Evolutionary conservation across 2,329 filamentous ascomycete genomes (phyloP), one percentile per base, ranked within the genome.

Genomic region (Ceratocystiopsis brevicomis): DNA sequence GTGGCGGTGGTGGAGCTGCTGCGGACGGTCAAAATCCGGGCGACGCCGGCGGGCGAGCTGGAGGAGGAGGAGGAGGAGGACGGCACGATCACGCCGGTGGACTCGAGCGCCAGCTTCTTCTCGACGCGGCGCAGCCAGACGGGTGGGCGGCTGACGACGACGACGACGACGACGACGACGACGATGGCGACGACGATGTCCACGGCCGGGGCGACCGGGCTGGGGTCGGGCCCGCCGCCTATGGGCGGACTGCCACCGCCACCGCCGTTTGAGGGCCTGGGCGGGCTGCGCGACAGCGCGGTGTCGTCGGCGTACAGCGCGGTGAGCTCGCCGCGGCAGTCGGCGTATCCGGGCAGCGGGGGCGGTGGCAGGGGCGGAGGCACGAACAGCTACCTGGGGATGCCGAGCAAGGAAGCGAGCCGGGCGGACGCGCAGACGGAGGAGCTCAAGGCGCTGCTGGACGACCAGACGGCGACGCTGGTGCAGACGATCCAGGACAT

Each of bases 1-100:
- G 77, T 82, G 5, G 78, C 87, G 2, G 71, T 96, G 19, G 78
- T 98, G 17, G 87, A 95, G 53, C 69, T 96, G 14, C 68, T 95
- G 43, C 80, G 83, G 40, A 65, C 73, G 6, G 86, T 85, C 54
- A 94, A 93, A 61, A 84, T 96, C 50, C 73, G 81, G 32, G 68
- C 76, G 10, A 90, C 83, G 0, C 78, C 81, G 2, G 69, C 69
- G 2, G 75, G 75, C 39, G 83, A 92, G 54, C 63, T 90, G n/a
- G 80, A 85, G 43, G 75, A 81, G 18, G 80, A 85, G 43, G 75
- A 81, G 18, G 80, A 85, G 12, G 79, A 85, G 41, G 79, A 85
- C 42, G 74, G 71, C 42, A 70, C 68, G 10, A 60, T 74, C 11
- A 76, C 73, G 6, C 76, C 79, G 0, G 68, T 79, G 37, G 78